A percentile compares a stretch with the other conserved stretches of the same genome.
These are phyloP conservation scores for Malus hybrid DNA, from an alignment of 331 rosid species.

Conservation along the genomic window DNA sequence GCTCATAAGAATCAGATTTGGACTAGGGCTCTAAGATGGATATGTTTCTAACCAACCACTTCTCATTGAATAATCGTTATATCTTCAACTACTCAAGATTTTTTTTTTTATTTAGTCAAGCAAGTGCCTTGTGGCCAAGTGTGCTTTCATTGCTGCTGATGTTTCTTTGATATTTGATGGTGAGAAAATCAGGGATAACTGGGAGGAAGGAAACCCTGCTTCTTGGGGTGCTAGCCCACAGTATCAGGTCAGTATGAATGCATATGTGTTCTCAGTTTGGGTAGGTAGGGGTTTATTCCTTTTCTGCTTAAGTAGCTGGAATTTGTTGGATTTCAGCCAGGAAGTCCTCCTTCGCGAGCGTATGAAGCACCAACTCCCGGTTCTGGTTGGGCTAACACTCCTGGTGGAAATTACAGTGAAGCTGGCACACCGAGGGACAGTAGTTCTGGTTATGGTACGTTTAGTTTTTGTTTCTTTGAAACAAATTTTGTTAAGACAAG, in stretches of 20 bases:
- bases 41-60: neutral
- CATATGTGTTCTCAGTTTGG: neutral
- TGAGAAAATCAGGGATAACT: conserved; percentile 61
- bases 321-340: conserved; percentile 52
- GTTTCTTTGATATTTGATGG: conserved; percentile 14
- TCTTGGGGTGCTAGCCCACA: conserved; percentile 97
- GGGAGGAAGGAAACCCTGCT: conserved; percentile 99
- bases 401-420: conserved; percentile 85
- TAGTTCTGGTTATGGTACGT: conserved; percentile 67
- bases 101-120: neutral
- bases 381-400: conserved; percentile 93
- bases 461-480: neutral
- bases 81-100: neutral
- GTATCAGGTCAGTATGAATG: conserved; percentile 57
- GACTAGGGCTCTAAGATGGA: neutral
- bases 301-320: too few relatives aligned
- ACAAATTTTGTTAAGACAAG: neutral
- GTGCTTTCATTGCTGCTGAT: conserved; percentile 19
- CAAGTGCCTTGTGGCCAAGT: neutral
- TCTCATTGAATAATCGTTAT: neutral
- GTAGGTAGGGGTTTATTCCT: neutral
- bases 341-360: conserved; percentile 84
- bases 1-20: neutral
- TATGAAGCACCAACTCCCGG: conserved; percentile 99
- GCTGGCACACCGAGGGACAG: conserved; percentile 96